Conservation (phyloP, 352 stramenopile species). For the Proteromonas lacertae region DNA sequence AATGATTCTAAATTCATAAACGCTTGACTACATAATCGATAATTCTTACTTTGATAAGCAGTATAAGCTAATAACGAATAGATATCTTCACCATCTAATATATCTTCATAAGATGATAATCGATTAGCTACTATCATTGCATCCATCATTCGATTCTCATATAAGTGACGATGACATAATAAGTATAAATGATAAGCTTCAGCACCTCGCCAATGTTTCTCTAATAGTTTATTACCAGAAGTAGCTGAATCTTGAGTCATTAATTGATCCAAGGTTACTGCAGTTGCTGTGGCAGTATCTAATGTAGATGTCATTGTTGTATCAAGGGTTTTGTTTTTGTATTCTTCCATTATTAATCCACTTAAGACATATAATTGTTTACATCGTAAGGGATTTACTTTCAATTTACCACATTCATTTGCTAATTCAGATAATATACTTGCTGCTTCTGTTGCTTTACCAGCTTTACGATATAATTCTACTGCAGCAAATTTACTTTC, state of each 20-base stretch:
- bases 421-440: slow-evolving; percentile 45
- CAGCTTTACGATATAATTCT: slow-evolving; percentile 52
- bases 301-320: neutral
- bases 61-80: slow-evolving; percentile 62
- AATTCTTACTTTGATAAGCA: slow-evolving; percentile 52
- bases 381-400: slow-evolving; percentile 29
- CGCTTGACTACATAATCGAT: slow-evolving; percentile 33
- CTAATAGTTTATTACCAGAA: slow-evolving; percentile 13
- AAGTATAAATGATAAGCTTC: slow-evolving; percentile 68
- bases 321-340: slow-evolving; percentile 42
- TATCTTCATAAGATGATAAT: slow-evolving; percentile 46
- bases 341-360: slow-evolving; percentile 58
- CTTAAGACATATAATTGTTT: slow-evolving; percentile 68
- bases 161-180: slow-evolving; percentile 53
- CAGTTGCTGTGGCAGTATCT: slow-evolving; percentile 27
- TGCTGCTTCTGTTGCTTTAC: slow-evolving; percentile 52
- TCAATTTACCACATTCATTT: slow-evolving; percentile 12
- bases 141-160: slow-evolving; percentile 25
- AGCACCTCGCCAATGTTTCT: slow-evolving; percentile 59
- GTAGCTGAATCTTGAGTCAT: slow-evolving; percentile 10
- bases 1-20: slow-evolving; percentile 31
- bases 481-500: slow-evolving; percentile 33
- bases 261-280: slow-evolving; percentile 48
- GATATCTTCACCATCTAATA: slow-evolving; percentile 41
- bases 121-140: slow-evolving; percentile 43